Percentiles rank a stretch among this genome's conserved stretches.
These are phyloP conservation scores for Teratosphaeriaceae sp. DNA, from an alignment of 2,329 filamentous ascomycete genomes.

Conservation along the genomic window DNA sequence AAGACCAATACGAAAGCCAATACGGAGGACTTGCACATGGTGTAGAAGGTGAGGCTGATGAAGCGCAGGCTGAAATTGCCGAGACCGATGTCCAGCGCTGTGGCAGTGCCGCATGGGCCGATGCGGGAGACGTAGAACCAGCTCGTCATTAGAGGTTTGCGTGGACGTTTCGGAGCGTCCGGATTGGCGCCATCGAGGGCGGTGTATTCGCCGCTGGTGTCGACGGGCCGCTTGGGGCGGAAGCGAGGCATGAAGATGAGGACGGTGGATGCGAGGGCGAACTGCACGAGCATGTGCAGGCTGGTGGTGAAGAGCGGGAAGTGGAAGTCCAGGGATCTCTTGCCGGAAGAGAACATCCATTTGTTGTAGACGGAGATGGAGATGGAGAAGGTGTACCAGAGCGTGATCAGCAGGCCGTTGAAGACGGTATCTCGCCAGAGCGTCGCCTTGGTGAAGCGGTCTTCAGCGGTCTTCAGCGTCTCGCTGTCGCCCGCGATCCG, in stretches of 20 bases:
- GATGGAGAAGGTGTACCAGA: constrained; percentile 89
- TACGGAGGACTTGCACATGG: constrained; percentile 98
- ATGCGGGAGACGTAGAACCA: constrained; percentile 90
- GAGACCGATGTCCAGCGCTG: constrained; percentile 89
- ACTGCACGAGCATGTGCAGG: constrained; percentile 94
- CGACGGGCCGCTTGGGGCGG: constrained; percentile 53
- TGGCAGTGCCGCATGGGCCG: constrained; percentile 84
- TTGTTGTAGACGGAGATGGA: constrained; percentile 99
- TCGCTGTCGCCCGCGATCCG: constrained; percentile 53
- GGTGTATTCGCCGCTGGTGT: constrained; percentile 10
- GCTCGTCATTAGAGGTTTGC: constrained; percentile 68
- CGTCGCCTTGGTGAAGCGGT: constrained; percentile 66
- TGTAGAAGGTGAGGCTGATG: constrained; percentile 95
- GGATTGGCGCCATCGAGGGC: constrained; percentile 7
- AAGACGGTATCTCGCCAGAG: constrained; percentile 62
- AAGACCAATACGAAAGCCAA: constrained; percentile 93
- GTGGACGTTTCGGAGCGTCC: constrained; percentile 15
- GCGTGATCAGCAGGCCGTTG: constrained; percentile 72
- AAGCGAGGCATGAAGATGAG: constrained; percentile 77
- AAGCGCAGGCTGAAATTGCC: constrained; percentile 95
- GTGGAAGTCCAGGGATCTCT: constrained; percentile 76
- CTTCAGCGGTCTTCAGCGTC: constrained; percentile 46
- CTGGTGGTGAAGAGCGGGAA: constrained; percentile 95
- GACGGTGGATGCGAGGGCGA: constrained; percentile 67
- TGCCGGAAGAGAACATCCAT: constrained; percentile 99